Evolutionary conservation across 2,329 filamentous ascomycete species (phyloP).

Genomic region (Hawksworthiomyces lignivorus): DNA sequence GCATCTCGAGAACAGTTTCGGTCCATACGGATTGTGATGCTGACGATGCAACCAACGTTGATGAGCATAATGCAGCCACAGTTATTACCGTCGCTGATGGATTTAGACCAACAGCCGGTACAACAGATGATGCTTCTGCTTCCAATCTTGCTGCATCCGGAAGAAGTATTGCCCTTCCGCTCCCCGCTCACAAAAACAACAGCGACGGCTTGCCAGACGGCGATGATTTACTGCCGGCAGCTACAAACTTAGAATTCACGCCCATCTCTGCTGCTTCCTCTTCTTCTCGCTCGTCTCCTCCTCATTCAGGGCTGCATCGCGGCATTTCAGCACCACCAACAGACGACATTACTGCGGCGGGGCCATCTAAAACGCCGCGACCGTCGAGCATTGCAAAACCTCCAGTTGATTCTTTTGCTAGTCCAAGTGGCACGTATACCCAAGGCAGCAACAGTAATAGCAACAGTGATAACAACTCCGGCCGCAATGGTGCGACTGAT

Average conservation of each 20-base stretch:
- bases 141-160: no score
- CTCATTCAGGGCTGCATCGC: background rate
- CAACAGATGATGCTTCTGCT: background rate
- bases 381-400: conserved; percentile 49
- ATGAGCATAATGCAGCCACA: conserved; percentile 8
- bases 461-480: background rate
- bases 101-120: conserved; percentile 13
- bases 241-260: background rate
- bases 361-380: no score
- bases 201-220: background rate
- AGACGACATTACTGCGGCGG: background rate
- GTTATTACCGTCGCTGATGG: conserved; percentile 13
- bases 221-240: background rate
- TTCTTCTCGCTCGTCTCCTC: background rate
- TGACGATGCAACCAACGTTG: conserved; percentile 1
- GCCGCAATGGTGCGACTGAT: conserved; percentile 17
- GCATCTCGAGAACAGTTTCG: conserved; percentile 12
- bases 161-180: no score
- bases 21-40: conserved; percentile 5
- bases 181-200: background rate
- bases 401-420: conserved; percentile 21
- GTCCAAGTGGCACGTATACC: conserved; percentile 29
- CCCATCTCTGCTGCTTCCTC: background rate
- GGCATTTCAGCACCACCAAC: background rate
- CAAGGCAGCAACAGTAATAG: conserved; percentile 24